These are phyloP conservation scores for Aspergillus hancockii DNA, from an alignment of 495 filamentous ascomycete genomes.

Conservation along the genomic window DNA sequence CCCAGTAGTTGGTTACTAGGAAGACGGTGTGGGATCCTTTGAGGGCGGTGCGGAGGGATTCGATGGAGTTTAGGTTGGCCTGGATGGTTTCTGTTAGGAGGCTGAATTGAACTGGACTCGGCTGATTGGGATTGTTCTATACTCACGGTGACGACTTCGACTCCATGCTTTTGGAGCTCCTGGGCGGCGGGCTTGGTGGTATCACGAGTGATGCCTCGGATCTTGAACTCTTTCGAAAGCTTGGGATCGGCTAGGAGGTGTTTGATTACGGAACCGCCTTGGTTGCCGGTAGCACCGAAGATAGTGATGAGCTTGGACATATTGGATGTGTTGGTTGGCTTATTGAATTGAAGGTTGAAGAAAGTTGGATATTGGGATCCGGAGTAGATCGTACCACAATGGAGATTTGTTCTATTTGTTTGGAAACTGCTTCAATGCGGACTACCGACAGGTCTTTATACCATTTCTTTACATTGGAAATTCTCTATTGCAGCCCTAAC, in stretches of 20 bases:
- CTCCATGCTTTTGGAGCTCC: conserved; percentile 16
- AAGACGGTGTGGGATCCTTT: conserved; percentile 37
- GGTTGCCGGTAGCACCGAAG: conserved; percentile 48
- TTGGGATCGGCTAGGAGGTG: conserved; percentile 26
- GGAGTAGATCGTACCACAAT: not conserved
- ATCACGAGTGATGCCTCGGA: conserved; percentile 36
- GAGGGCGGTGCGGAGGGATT: conserved; percentile 38
- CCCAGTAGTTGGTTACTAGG: conserved; percentile 28
- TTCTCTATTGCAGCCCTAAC: no score
- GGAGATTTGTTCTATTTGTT: no score
- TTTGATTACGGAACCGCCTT: conserved; percentile 33
- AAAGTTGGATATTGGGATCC: not conserved
- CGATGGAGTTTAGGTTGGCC: conserved; percentile 53
- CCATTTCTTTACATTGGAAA: no score
- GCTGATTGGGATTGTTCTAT: conserved; percentile 2
- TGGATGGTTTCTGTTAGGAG: conserved; percentile 8
- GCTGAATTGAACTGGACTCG: not conserved
- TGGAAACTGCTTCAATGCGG: no score
- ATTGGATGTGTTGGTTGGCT: not conserved
- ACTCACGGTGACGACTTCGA: conserved; percentile 25
- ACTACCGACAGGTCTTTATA: no score
- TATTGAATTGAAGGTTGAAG: not conserved
- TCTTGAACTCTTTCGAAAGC: conserved; percentile 39
- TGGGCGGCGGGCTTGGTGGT: conserved; percentile 24
- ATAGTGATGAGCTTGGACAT: conserved; percentile 42